A percentile compares a stretch with the other conserved stretches of the same genome.
Evolutionary conservation across 805 yeast genomes (phyloP).

Genomic region (Kazachstania africana): DNA sequence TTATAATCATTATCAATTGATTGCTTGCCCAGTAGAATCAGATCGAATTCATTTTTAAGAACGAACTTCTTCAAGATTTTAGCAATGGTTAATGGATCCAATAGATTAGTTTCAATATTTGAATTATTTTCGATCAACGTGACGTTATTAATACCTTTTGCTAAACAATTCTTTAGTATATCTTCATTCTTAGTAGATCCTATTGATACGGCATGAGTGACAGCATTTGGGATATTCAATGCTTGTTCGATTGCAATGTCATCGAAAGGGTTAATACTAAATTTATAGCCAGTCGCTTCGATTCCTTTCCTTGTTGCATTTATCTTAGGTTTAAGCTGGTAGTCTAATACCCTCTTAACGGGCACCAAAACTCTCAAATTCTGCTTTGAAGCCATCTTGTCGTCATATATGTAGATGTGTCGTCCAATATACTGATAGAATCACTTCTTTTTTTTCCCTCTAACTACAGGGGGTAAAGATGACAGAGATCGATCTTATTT

Average conservation of each 20-base stretch:
- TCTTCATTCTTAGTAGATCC: slow-evolving; percentile 85
- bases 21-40: slow-evolving; percentile 89
- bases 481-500: too few relatives aligned
- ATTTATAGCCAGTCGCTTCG: slow-evolving; percentile 71
- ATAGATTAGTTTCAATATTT: slow-evolving; percentile 33
- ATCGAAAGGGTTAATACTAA: slow-evolving; percentile 91
- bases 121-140: slow-evolving; percentile 73
- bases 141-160: slow-evolving; percentile 86
- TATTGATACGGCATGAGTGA: slow-evolving; percentile 81
- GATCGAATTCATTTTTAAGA: slow-evolving; percentile 56
- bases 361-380: slow-evolving; percentile 60
- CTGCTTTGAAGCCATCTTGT: background rate
- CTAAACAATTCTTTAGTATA: slow-evolving; percentile 76
- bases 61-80: slow-evolving; percentile 68
- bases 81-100: slow-evolving; percentile 86
- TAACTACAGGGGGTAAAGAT: too few relatives aligned
- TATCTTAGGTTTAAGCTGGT: slow-evolving; percentile 85
- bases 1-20: slow-evolving; percentile 92
- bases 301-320: slow-evolving; percentile 73
- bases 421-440: too few relatives aligned
- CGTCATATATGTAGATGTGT: too few relatives aligned
- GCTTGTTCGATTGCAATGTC: slow-evolving; percentile 98
- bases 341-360: slow-evolving; percentile 88
- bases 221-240: slow-evolving; percentile 61
- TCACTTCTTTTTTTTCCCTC: too few relatives aligned